Evolutionary conservation across 129 eudicot species (phyloP).

Genomic region (Flaveria brownii): DNA sequence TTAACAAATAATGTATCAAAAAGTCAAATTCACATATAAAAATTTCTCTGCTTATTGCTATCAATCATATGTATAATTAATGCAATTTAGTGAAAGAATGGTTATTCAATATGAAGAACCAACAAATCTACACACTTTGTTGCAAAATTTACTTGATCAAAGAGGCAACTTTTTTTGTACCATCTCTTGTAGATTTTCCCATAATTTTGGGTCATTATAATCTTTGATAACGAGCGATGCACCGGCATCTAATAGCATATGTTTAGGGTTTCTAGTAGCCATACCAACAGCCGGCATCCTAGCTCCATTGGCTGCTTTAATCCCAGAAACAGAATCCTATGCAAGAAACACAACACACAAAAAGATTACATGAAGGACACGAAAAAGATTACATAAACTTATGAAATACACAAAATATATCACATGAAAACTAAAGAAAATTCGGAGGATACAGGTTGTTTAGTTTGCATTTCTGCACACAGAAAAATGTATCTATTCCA

Average conservation of each 20-base stretch:
- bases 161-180: conserved; percentile 28
- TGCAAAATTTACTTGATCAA: conserved; percentile 17
- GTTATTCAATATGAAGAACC: conserved; percentile 26
- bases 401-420: background rate
- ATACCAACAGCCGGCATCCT: conserved; percentile 88
- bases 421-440: background rate
- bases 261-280: conserved; percentile 74
- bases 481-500: background rate
- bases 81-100: conserved; percentile 12
- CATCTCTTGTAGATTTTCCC: conserved; percentile 62
- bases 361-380: background rate
- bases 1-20: background rate
- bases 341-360: conserved; percentile 19
- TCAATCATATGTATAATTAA: background rate
- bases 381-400: background rate
- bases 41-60: background rate
- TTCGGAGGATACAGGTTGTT: no score
- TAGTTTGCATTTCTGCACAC: no score
- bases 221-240: conserved; percentile 73
- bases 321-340: conserved; percentile 90
- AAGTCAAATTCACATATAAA: background rate
- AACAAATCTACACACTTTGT: conserved; percentile 17
- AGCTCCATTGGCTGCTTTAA: conserved; percentile 84
- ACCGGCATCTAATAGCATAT: conserved; percentile 60
- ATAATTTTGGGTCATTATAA: conserved; percentile 65